phyloP scores from a whole-genome alignment of 441 rosid species.

The Heliophila coronopifolia region DNA sequence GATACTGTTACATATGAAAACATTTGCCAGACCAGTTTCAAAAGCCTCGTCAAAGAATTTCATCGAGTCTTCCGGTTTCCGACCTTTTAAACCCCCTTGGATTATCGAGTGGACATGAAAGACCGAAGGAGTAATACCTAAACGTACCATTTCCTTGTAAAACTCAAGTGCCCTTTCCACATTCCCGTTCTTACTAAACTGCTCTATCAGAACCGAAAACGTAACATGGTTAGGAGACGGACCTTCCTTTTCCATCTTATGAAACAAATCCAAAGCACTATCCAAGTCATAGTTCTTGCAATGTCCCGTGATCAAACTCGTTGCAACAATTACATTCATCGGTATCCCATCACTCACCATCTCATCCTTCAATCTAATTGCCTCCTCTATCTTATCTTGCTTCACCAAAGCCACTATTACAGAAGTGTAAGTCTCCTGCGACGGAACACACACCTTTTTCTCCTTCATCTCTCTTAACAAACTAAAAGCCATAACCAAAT shows the following conservation, averaged over 20 bases:
- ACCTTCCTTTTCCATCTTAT: slow-evolving; percentile 45
- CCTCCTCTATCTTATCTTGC: slow-evolving; percentile 49
- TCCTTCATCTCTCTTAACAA: slow-evolving; percentile 50
- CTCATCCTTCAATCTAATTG: slow-evolving; percentile 57
- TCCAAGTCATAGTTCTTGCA: slow-evolving; percentile 41
- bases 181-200: slow-evolving; percentile 43
- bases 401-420: slow-evolving; percentile 52
- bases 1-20: slow-evolving; percentile 41
- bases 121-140: slow-evolving; percentile 38
- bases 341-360: slow-evolving; percentile 51
- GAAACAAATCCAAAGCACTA: slow-evolving; percentile 51
- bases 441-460: slow-evolving; percentile 40
- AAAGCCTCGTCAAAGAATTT: no score
- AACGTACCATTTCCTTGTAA: slow-evolving; percentile 43
- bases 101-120: slow-evolving; percentile 47
- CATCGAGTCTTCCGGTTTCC: slow-evolving; percentile 32
- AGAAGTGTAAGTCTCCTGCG: slow-evolving; percentile 34
- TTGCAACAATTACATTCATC: slow-evolving; percentile 48
- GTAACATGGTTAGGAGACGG: slow-evolving; percentile 49
- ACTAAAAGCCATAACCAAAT: slow-evolving; percentile 39
- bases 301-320: slow-evolving; percentile 55
- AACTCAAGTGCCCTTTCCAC: slow-evolving; percentile 51
- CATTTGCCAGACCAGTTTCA: slow-evolving; percentile 33
- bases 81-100: slow-evolving; percentile 40
- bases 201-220: slow-evolving; percentile 55